These are phyloP conservation scores for Fragaria ananassa DNA, from an alignment of 306 rosid species.

Conservation along the genomic window DNA sequence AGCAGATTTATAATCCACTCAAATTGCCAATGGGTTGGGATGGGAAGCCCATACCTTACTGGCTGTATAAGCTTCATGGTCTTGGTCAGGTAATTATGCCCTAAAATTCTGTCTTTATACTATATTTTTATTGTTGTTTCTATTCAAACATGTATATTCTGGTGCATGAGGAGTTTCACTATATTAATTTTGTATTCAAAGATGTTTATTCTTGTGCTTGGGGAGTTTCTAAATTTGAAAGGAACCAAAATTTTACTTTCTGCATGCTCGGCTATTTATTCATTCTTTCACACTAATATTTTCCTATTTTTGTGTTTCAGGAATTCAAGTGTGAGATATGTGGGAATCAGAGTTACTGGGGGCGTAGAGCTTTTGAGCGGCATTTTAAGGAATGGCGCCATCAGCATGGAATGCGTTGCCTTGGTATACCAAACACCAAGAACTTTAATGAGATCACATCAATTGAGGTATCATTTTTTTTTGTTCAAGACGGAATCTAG, in stretches of 20 bases:
- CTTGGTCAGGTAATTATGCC: slow-evolving; percentile 72
- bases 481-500: not conserved
- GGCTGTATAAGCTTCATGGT: slow-evolving; percentile 98
- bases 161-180: too few relatives aligned
- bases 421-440: slow-evolving; percentile 96
- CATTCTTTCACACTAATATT: not conserved
- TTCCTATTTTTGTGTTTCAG: slow-evolving; percentile 42
- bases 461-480: slow-evolving; percentile 60
- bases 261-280: not conserved
- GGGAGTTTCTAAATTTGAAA: not conserved
- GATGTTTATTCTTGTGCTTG: not conserved
- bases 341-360: slow-evolving; percentile 99
- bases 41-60: slow-evolving; percentile 97
- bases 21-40: slow-evolving; percentile 99
- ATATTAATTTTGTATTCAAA: too few relatives aligned
- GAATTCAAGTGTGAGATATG: slow-evolving; percentile 98
- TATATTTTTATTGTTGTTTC: not conserved
- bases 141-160: too few relatives aligned
- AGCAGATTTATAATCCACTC: slow-evolving; percentile 96
- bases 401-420: slow-evolving; percentile 99
- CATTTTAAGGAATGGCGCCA: slow-evolving; percentile 99
- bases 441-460: slow-evolving; percentile 96
- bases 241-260: not conserved
- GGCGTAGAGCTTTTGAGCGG: slow-evolving; percentile 95
- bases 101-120: not conserved